phyloP scores from a whole-genome alignment of 495 filamentous ascomycete genomes.

The Penicillium chermesinum region DNA sequence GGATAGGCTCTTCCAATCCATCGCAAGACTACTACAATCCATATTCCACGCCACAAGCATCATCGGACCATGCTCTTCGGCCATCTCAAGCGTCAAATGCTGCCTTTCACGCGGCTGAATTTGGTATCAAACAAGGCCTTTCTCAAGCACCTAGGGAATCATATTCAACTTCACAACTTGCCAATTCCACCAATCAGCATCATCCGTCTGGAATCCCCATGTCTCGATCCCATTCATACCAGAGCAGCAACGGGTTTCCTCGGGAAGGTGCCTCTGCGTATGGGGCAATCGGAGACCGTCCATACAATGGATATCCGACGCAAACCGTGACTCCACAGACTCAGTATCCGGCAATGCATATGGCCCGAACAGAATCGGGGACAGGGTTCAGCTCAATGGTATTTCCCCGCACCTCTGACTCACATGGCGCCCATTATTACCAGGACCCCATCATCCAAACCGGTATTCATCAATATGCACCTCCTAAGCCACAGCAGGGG shows the following conservation, averaged over 20 bases:
- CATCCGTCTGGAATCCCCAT: neutral
- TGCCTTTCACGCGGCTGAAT: slow-evolving; percentile 1
- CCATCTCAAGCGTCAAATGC: slow-evolving; percentile 3
- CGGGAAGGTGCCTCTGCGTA: neutral
- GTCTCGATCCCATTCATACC: slow-evolving; percentile 14
- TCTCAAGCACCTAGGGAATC: neutral
- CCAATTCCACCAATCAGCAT: neutral
- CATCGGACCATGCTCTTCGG: slow-evolving; percentile 1
- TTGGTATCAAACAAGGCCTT: neutral
- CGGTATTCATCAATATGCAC: slow-evolving; percentile 7
- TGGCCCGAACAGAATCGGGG: slow-evolving; percentile 10
- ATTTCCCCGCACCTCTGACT: neutral
- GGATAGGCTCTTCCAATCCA: neutral
- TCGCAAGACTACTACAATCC: slow-evolving; percentile 7
- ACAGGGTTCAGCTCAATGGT: slow-evolving; percentile 1
- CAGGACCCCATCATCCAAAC: slow-evolving; percentile 13
- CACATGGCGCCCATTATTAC: slow-evolving; percentile 7
- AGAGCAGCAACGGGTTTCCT: neutral
- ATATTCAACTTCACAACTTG: neutral
- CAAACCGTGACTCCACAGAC: slow-evolving; percentile 1
- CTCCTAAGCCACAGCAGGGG: slow-evolving; percentile 2
- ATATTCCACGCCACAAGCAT: slow-evolving; percentile 6
- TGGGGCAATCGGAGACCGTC: neutral
- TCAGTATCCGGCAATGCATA: slow-evolving; percentile 12
- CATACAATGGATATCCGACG: slow-evolving; percentile 9